Evolutionary conservation across 441 rosid species (phyloP).

Genomic region (Rhodomyrtus psidioides): DNA sequence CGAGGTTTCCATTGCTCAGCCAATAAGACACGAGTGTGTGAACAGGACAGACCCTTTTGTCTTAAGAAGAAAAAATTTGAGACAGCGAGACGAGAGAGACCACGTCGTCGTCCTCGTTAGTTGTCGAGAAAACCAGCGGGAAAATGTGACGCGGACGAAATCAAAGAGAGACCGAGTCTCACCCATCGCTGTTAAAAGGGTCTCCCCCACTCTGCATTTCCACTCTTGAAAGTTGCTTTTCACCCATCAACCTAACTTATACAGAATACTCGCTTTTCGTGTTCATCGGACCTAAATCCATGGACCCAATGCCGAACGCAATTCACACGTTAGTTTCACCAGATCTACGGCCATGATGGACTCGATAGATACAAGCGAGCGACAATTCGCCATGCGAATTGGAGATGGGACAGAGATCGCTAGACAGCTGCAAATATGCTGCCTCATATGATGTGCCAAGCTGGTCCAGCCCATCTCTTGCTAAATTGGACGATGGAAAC

Average conservation of each 20-base stretch:
- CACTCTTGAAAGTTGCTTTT: not conserved
- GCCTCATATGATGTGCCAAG: not conserved
- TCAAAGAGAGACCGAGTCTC: not conserved
- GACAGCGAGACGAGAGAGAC: not conserved
- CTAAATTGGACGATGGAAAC: not conserved
- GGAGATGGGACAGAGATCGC: not conserved
- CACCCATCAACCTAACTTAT: not conserved
- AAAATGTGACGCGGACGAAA: not conserved
- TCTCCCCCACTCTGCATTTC: not conserved
- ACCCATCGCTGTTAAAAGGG: not conserved
- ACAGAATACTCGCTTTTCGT: not conserved
- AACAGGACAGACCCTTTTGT: not conserved
- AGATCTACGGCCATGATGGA: too few relatives aligned
- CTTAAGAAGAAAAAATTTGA: not conserved
- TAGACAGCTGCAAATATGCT: not conserved
- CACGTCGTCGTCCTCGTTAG: not conserved
- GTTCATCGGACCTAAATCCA: not conserved
- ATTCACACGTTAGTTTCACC: not conserved
- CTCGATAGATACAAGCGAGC: not conserved
- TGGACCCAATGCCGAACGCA: not conserved
- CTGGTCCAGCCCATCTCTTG: not conserved
- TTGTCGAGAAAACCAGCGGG: not conserved
- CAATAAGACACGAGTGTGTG: not conserved
- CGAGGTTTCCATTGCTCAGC: not conserved
- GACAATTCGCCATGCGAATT: not conserved